Evolutionary conservation across 176 grass and related monocot genomes (phyloP).

Genomic region (Ampelocalamus luodianensis): DNA sequence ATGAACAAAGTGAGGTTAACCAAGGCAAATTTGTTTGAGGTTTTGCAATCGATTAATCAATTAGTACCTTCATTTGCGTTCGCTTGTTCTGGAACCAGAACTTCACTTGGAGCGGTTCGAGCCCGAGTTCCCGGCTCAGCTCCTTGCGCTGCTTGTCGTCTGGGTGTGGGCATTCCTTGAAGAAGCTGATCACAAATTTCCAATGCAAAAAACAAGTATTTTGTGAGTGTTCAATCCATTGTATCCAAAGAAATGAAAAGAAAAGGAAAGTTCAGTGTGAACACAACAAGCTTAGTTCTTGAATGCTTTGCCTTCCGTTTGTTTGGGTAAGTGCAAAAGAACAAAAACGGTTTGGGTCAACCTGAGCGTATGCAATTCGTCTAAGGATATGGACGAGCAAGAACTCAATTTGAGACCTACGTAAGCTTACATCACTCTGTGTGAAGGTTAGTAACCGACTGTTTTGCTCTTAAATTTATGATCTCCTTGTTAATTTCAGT

Average conservation of each 20-base stretch:
- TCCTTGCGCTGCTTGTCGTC: constrained; percentile 89
- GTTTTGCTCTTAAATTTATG: constrained; percentile 1
- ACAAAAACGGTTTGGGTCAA: constrained; percentile 60
- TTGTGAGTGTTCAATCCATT: neutral
- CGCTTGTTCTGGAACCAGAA: constrained; percentile 95
- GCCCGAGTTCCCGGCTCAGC: constrained; percentile 74
- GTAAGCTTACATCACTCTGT: constrained; percentile 4
- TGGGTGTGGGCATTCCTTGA: constrained; percentile 82
- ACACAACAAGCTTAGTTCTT: neutral
- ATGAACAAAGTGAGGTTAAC: neutral
- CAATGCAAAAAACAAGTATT: neutral
- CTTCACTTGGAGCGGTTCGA: constrained; percentile 85
- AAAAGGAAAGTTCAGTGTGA: constrained; percentile 21
- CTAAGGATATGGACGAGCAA: neutral
- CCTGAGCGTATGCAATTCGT: constrained; percentile 31
- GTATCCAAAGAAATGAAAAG: neutral
- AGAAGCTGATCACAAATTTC: constrained; percentile 51
- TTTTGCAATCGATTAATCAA: neutral
- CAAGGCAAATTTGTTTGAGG: neutral
- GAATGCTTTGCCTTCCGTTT: constrained; percentile 21
- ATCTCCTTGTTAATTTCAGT: constrained; percentile 9
- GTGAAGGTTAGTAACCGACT: neutral
- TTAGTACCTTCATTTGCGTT: constrained; percentile 70
- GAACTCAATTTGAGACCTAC: constrained; percentile 42
- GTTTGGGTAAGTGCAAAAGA: constrained; percentile 41